A percentile compares a stretch with the other conserved stretches of the same genome.
Conservation (phyloP, 208 protist species). For the Balamuthia mandrillaris region DNA sequence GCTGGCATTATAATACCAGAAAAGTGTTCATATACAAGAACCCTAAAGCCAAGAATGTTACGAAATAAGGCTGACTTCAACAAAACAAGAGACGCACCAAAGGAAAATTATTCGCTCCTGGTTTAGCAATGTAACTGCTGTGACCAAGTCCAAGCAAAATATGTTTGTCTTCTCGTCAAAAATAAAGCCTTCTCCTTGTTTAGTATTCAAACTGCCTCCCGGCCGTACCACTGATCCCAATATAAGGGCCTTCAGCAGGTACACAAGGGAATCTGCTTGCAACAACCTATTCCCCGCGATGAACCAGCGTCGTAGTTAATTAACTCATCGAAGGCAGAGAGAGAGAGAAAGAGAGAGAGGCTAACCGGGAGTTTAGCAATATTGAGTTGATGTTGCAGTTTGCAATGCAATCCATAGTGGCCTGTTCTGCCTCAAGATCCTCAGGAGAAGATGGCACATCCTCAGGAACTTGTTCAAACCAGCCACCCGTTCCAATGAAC, state of each 20-base stretch:
- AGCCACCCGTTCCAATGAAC: too few relatives aligned
- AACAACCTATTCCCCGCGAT: background rate
- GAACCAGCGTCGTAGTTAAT: too few relatives aligned
- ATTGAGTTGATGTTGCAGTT: background rate
- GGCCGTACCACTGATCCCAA: conserved; percentile 9
- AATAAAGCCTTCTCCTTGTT: background rate
- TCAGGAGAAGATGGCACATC: background rate
- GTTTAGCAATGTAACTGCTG: background rate
- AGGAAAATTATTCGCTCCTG: conserved; percentile 33
- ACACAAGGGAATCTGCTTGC: conserved; percentile 30
- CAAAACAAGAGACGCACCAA: background rate
- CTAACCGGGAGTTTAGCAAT: background rate
- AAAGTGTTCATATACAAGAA: conserved; percentile 38
- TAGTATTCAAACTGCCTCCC: too few relatives aligned
- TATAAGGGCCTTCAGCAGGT: conserved; percentile 21
- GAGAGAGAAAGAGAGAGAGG: background rate
- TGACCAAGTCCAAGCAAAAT: conserved; percentile 14
- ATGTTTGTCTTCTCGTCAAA: conserved; percentile 1
- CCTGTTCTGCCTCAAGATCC: conserved; percentile 1
- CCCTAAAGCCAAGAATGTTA: background rate
- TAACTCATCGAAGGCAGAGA: background rate
- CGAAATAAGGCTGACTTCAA: background rate
- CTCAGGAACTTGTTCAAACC: too few relatives aligned
- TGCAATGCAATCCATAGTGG: background rate
- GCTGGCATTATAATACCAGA: background rate